phyloP scores from a whole-genome alignment of 805 yeast genomes.

The Spathaspora girioi region DNA sequence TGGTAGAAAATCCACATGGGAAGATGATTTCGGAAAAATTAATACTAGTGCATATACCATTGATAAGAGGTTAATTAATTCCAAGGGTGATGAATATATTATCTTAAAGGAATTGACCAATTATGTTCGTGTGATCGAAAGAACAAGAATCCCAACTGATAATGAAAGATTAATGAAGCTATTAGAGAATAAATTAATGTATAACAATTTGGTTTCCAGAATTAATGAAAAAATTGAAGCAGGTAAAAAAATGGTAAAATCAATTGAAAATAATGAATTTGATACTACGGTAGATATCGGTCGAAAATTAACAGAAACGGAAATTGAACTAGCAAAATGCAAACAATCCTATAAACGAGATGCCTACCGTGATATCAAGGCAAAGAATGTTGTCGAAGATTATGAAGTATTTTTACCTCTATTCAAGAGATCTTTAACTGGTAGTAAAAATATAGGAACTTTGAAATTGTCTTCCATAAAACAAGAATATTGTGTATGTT shows the following conservation, averaged over 20 bases:
- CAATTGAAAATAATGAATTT: conserved; percentile 8
- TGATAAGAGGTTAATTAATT: conserved; percentile 26
- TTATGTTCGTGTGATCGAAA: conserved; percentile 25
- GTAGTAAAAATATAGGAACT: conserved; percentile 7
- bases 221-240: conserved; percentile 25
- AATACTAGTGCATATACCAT: conserved; percentile 5
- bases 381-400: conserved; percentile 4
- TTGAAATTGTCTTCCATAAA: conserved; percentile 16
- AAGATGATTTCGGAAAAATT: conserved; percentile 13
- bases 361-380: conserved; percentile 7
- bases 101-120: conserved; percentile 29
- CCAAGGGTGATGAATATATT: conserved; percentile 37
- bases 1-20: conserved; percentile 34
- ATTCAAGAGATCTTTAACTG: conserved; percentile 12
- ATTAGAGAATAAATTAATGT: conserved; percentile 18
- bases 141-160: conserved; percentile 10
- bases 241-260: conserved; percentile 18
- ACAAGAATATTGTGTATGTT: conserved; percentile 14
- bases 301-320: conserved; percentile 9
- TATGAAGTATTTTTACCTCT: conserved; percentile 11
- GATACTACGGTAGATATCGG: conserved; percentile 10
- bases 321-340: conserved; percentile 15
- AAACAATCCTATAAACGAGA: conserved; percentile 17
- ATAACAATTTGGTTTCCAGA: conserved; percentile 20
- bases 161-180: conserved; percentile 13